A percentile compares a stretch with the other conserved stretches of the same genome.
These are phyloP conservation scores for Kitagawia praeruptora DNA, from an alignment of 129 eudicot genomes.

Conservation along the genomic window DNA sequence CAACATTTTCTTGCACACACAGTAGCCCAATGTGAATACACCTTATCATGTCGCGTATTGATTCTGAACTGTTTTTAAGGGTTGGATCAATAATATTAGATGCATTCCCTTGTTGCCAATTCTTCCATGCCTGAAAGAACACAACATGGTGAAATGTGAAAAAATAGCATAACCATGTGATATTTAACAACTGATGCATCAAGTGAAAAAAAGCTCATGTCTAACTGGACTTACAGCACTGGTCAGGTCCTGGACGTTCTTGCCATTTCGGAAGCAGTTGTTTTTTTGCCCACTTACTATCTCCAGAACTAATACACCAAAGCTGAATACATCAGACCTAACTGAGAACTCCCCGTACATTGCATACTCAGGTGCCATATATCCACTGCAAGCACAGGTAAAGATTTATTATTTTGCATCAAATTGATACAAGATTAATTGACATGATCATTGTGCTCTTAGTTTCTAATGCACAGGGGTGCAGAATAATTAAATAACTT, in stretches of 20 bases:
- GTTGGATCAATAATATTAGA: slow-evolving; percentile 6
- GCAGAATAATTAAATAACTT: not conserved
- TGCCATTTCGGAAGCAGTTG: not conserved
- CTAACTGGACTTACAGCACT: slow-evolving; percentile 6
- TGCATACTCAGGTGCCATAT: slow-evolving; percentile 16
- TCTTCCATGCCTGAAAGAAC: slow-evolving; percentile 7
- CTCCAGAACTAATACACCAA: slow-evolving; percentile 7
- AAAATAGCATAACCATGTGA: not conserved
- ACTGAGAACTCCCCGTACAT: slow-evolving; percentile 7
- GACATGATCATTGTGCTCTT: not conserved
- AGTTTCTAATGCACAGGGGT: not conserved
- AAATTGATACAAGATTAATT: not conserved
- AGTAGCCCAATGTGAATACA: slow-evolving; percentile 14
- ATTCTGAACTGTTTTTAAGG: not conserved
- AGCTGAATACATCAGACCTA: slow-evolving; percentile 11
- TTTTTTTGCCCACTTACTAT: slow-evolving; percentile 12
- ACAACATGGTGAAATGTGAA: not conserved
- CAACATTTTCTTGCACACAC: slow-evolving; percentile 19
- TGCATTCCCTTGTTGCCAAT: slow-evolving; percentile 10
- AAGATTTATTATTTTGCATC: not conserved
- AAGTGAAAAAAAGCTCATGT: not conserved
- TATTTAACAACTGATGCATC: not conserved
- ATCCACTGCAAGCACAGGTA: not conserved
- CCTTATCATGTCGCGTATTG: slow-evolving; percentile 7
- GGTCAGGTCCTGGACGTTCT: slow-evolving; percentile 1